Percentiles rank a stretch among this genome's conserved stretches.
Conservation (phyloP, 1,284 basidiomycete genomes). For the Rugiboletus extremiorientalis region DNA sequence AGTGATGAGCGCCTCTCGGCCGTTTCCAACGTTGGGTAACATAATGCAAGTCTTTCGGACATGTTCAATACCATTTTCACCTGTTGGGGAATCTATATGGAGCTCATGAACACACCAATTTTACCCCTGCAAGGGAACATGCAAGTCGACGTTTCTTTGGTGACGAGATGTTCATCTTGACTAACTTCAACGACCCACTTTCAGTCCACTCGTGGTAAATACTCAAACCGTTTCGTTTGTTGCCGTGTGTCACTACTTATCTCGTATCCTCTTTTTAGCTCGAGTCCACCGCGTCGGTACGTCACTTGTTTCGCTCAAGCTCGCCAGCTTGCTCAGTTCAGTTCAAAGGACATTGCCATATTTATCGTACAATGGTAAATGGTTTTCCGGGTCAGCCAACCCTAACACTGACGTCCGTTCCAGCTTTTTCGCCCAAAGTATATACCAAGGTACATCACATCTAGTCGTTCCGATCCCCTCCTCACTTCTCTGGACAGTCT, state of each 20-base stretch:
- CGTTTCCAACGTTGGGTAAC: neutral
- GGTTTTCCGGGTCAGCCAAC: neutral
- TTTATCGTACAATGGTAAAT: constrained; percentile 20
- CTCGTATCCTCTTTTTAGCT: constrained; percentile 3
- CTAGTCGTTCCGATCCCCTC: neutral
- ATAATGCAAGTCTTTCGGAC: constrained; percentile 9
- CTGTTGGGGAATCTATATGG: constrained; percentile 12
- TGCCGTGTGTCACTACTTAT: neutral
- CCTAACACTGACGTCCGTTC: neutral
- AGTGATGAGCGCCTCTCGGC: neutral
- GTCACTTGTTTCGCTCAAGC: neutral
- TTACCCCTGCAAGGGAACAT: constrained; percentile 4
- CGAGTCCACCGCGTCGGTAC: constrained; percentile 16
- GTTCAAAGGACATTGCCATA: constrained; percentile 6
- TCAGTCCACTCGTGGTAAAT: constrained; percentile 16
- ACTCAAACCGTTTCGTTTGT: neutral
- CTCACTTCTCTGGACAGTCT: constrained; percentile 7
- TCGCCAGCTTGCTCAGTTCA: neutral
- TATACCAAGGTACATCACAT: constrained; percentile 11
- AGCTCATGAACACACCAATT: constrained; percentile 4
- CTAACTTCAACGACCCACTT: neutral
- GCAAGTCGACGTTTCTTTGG: neutral
- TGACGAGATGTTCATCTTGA: neutral
- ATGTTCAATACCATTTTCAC: constrained; percentile 12
- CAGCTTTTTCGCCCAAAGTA: constrained; percentile 17